Evolutionary conservation across 257 asterid genomes (phyloP).

Genomic region (Prunella vulgaris): DNA sequence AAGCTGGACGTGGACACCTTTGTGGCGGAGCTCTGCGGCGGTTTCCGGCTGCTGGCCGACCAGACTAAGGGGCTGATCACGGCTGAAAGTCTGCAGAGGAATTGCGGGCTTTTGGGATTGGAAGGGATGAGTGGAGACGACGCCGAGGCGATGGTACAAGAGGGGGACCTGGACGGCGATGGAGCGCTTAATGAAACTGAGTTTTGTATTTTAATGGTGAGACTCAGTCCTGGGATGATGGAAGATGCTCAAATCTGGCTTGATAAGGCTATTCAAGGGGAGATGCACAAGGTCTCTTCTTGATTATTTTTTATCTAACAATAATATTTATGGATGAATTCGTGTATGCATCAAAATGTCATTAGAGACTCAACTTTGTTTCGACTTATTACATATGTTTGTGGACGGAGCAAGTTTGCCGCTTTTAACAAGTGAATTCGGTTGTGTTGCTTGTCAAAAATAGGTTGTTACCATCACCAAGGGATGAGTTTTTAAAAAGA

Average conservation of each 20-base stretch:
- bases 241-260: conserved; percentile 82
- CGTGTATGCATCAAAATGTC: background rate
- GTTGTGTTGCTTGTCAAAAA: background rate
- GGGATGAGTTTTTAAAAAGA: too few relatives aligned
- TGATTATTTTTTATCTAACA: background rate
- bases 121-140: conserved; percentile 61
- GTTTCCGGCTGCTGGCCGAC: conserved; percentile 56
- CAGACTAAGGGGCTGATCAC: conserved; percentile 49
- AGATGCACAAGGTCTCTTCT: conserved; percentile 10
- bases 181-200: conserved; percentile 62
- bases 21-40: conserved; percentile 46
- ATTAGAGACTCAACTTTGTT: background rate
- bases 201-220: conserved; percentile 76
- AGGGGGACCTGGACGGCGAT: conserved; percentile 74
- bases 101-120: conserved; percentile 48
- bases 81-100: conserved; percentile 43
- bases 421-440: too few relatives aligned
- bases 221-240: conserved; percentile 88
- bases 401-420: background rate
- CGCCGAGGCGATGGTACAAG: conserved; percentile 61
- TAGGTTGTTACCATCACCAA: background rate
- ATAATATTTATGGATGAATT: background rate
- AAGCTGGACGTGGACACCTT: conserved; percentile 58
- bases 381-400: background rate
- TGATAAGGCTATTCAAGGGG: conserved; percentile 56